phyloP scores from a whole-genome alignment of 345 rosid species.

The Odontarrhena argentea region DNA sequence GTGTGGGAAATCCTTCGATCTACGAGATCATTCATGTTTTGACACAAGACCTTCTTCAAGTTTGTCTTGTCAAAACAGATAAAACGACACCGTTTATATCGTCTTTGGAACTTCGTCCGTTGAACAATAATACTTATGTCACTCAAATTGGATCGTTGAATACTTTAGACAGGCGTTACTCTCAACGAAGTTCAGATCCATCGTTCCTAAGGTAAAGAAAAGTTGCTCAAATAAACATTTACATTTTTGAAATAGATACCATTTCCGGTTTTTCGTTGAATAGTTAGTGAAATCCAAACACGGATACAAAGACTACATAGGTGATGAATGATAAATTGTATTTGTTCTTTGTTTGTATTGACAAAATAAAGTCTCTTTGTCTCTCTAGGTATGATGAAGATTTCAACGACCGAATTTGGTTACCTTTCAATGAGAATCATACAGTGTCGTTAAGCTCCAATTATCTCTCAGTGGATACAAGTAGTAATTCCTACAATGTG shows the following conservation, averaged over 20 bases:
- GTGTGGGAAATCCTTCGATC: slow-evolving; percentile 1
- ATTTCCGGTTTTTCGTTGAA: not conserved
- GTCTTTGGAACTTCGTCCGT: slow-evolving; percentile 33
- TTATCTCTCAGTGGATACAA: not conserved
- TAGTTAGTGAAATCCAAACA: slow-evolving; percentile 2
- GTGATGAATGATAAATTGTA: not conserved
- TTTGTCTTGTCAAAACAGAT: slow-evolving; percentile 40
- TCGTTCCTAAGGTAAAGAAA: slow-evolving; percentile 30
- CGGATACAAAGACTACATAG: not conserved
- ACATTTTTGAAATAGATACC: not conserved
- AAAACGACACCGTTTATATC: slow-evolving; percentile 37
- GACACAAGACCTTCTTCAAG: slow-evolving; percentile 27
- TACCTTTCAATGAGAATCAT: not conserved
- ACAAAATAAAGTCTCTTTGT: not conserved
- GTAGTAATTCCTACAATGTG: slow-evolving; percentile 7
- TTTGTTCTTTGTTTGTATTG: not conserved
- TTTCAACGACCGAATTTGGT: slow-evolving; percentile 48
- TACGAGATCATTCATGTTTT: slow-evolving; percentile 38
- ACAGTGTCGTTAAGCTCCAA: slow-evolving; percentile 23
- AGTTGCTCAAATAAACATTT: not conserved
- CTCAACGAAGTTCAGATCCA: slow-evolving; percentile 2
- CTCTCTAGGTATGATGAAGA: slow-evolving; percentile 48
- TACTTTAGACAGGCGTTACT: slow-evolving; percentile 27
- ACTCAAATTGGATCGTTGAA: slow-evolving; percentile 39
- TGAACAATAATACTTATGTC: slow-evolving; percentile 21